A percentile compares a stretch with the other conserved stretches of the same genome.
Conservation (phyloP, 2,329 filamentous ascomycete species). For the Diaporthe caulivora region DNA sequence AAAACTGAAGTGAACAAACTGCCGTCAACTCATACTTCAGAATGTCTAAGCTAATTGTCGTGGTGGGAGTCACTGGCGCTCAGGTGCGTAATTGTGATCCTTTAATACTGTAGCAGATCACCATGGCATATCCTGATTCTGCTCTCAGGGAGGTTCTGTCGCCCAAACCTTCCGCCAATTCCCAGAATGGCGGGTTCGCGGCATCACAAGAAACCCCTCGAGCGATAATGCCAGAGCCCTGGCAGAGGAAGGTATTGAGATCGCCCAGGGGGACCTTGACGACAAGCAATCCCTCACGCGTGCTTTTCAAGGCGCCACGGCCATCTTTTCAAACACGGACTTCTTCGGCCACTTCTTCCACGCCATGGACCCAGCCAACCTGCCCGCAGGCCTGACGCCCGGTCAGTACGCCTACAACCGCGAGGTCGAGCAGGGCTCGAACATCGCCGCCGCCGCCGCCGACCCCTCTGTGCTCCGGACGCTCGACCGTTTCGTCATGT, state of each 20-base stretch:
- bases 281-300: slow-evolving; percentile 30
- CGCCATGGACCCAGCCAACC: neutral
- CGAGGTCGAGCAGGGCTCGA: slow-evolving; percentile 43
- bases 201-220: slow-evolving; percentile 17
- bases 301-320: slow-evolving; percentile 36
- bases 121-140: neutral
- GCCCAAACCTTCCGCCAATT: neutral
- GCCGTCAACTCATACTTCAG: neutral
- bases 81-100: neutral
- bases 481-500: slow-evolving; percentile 40
- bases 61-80: slow-evolving; percentile 8
- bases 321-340: slow-evolving; percentile 41
- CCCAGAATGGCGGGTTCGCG: slow-evolving; percentile 4
- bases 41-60: slow-evolving; percentile 9
- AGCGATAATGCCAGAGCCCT: slow-evolving; percentile 9
- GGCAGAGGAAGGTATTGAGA: slow-evolving; percentile 34
- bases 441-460: slow-evolving; percentile 43
- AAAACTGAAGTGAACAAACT: neutral
- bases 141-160: slow-evolving; percentile 10
- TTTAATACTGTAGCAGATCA: no score
- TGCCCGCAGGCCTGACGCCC: neutral
- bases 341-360: slow-evolving; percentile 35
- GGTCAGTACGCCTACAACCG: slow-evolving; percentile 35
- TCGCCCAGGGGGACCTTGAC: slow-evolving; percentile 37
- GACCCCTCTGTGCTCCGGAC: slow-evolving; percentile 26